Conservation (phyloP, 139 green algal genomes). For the Chlamydomonas incerta region DNA sequence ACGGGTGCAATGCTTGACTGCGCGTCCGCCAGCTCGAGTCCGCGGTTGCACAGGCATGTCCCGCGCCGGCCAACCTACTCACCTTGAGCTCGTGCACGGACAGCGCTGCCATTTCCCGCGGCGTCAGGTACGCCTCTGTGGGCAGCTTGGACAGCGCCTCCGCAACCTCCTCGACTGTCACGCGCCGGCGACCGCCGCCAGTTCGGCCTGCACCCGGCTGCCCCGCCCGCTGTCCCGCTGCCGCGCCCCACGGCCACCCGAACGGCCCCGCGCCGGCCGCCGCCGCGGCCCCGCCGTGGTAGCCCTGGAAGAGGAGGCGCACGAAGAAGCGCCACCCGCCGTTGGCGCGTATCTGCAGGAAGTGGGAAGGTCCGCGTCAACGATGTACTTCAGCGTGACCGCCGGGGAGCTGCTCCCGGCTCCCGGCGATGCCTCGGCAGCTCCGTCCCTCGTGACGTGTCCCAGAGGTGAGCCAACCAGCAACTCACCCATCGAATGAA, state of each 20-base stretch:
- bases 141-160: conserved; percentile 46
- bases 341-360: not conserved
- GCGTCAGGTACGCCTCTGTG: conserved; percentile 53
- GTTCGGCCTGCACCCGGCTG: too few species aligned
- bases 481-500: conserved; percentile 10
- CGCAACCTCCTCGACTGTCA: conserved; percentile 4
- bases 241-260: too few species aligned
- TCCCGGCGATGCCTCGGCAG: too few species aligned
- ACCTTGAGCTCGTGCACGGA: conserved; percentile 58
- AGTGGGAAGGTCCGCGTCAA: too few species aligned
- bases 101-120: conserved; percentile 55
- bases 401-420: too few species aligned
- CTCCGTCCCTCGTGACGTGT: too few species aligned
- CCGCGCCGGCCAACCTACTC: not conserved
- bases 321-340: conserved; percentile 1
- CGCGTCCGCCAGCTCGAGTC: too few species aligned
- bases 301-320: conserved; percentile 19
- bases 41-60: too few species aligned
- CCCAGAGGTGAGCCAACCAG: too few species aligned
- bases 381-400: too few species aligned
- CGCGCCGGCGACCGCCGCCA: not conserved
- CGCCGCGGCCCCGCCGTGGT: not conserved
- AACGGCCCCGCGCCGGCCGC: not conserved
- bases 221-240: not conserved
- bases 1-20: too few species aligned